Conservation (phyloP, 2,329 filamentous ascomycete genomes). For the Nemania serpens region DNA sequence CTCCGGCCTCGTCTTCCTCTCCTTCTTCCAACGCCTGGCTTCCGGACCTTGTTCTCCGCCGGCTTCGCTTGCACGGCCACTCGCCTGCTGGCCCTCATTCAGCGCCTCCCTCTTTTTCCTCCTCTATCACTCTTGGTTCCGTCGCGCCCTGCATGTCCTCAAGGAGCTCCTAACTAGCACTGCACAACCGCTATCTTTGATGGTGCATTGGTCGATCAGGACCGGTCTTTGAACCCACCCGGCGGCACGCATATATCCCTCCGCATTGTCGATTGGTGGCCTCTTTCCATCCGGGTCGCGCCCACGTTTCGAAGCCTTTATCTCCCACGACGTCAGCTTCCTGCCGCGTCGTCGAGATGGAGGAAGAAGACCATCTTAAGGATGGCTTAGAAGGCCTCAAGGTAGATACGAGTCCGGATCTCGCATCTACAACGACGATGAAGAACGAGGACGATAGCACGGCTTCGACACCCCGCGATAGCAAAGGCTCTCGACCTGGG, state of each 20-base stretch:
- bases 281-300: conserved; percentile 10
- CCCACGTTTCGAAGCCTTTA: conserved; percentile 8
- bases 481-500: conserved; percentile 48
- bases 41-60: not conserved
- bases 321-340: conserved; percentile 3
- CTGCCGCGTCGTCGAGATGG: conserved; percentile 34
- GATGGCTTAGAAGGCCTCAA: conserved; percentile 49
- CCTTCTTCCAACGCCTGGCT: not conserved
- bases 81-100: not conserved
- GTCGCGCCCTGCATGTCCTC: conserved; percentile 14
- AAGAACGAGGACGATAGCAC: conserved; percentile 48
- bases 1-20: conserved; percentile 10
- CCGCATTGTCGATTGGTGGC: conserved; percentile 9
- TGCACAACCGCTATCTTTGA: conserved; percentile 11
- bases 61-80: conserved; percentile 2
- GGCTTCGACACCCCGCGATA: conserved; percentile 47
- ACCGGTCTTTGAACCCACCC: conserved; percentile 16
- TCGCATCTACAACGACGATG: conserved; percentile 36
- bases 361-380: conserved; percentile 40
- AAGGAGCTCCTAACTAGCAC: conserved; percentile 17
- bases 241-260: conserved; percentile 12
- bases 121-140: conserved; percentile 1
- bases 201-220: conserved; percentile 15
- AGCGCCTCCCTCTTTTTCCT: not conserved
- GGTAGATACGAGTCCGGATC: conserved; percentile 45